These are phyloP conservation scores for Fusarium sp. DNA, from an alignment of 2,329 filamentous ascomycete genomes.

Conservation along the genomic window DNA sequence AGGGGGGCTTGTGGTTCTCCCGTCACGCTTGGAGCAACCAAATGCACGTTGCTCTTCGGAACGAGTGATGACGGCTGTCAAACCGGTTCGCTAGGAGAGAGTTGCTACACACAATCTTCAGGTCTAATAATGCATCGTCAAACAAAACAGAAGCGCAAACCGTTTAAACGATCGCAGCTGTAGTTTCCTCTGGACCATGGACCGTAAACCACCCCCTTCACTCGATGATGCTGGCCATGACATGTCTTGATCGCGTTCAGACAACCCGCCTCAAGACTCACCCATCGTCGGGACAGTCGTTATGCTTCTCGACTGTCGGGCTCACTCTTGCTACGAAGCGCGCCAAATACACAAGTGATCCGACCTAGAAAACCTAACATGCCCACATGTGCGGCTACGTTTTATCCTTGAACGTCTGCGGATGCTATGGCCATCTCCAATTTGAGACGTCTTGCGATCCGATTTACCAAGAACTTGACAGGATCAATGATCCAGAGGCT, in stretches of 20 bases:
- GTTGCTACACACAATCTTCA: conserved; percentile 30
- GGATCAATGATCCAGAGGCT: conserved; percentile 43
- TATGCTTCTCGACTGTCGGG: conserved; percentile 21
- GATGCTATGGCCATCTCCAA: conserved; percentile 41
- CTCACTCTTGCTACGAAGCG: conserved; percentile 11
- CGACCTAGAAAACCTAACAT: conserved; percentile 1
- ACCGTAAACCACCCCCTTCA: conserved; percentile 7
- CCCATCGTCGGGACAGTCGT: conserved; percentile 8
- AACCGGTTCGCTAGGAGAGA: conserved; percentile 20
- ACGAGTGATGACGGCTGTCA: conserved; percentile 37
- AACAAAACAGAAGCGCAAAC: conserved; percentile 9
- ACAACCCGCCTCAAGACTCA: conserved; percentile 2
- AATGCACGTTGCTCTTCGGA: conserved; percentile 35
- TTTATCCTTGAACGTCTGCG: conserved; percentile 42
- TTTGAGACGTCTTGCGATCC: conserved; percentile 37
- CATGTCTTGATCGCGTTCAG: conserved; percentile 15
- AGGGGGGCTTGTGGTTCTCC: conserved; percentile 26
- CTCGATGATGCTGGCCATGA: conserved; percentile 24
- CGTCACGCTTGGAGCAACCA: conserved; percentile 30
- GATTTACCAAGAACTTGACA: conserved; percentile 41
- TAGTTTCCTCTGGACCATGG: not conserved
- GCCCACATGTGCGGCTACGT: conserved; percentile 45
- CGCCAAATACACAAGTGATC: conserved; percentile 19
- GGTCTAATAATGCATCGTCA: conserved; percentile 8
- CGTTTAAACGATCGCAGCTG: conserved; percentile 12